These are phyloP conservation scores for Canavalia gladiata DNA, from an alignment of 306 rosid genomes.

Conservation along the genomic window DNA sequence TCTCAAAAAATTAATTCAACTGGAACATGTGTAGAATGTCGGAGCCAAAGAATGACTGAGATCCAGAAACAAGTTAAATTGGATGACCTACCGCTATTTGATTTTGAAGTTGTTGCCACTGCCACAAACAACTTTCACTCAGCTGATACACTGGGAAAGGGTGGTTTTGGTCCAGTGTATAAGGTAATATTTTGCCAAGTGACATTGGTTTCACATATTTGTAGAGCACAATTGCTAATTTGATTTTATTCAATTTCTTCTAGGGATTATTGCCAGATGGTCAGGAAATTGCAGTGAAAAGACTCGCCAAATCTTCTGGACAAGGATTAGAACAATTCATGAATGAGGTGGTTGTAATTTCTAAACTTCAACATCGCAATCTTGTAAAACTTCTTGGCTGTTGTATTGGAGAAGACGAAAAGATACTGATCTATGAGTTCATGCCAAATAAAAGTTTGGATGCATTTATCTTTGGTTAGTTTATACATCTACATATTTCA, in stretches of 20 bases:
- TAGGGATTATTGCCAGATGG: slow-evolving; percentile 55
- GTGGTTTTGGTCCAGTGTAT: slow-evolving; percentile 57
- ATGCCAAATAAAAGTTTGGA: slow-evolving; percentile 63
- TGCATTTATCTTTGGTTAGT: slow-evolving; percentile 56
- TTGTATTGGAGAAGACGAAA: slow-evolving; percentile 58
- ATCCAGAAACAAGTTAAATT: slow-evolving; percentile 44
- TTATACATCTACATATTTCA: slow-evolving; percentile 1
- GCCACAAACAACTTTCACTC: slow-evolving; percentile 58
- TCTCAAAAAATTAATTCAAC: neutral
- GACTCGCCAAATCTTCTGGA: slow-evolving; percentile 52
- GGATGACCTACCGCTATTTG: slow-evolving; percentile 56
- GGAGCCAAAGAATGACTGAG: slow-evolving; percentile 27
- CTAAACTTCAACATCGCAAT: slow-evolving; percentile 66
- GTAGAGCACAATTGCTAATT: neutral
- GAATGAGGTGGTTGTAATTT: slow-evolving; percentile 60
- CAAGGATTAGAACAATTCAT: slow-evolving; percentile 63
- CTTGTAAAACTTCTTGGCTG: slow-evolving; percentile 60
- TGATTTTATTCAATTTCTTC: neutral
- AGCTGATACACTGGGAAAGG: slow-evolving; percentile 44
- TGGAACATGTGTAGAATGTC: slow-evolving; percentile 25
- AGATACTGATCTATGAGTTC: slow-evolving; percentile 59
- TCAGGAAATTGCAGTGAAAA: slow-evolving; percentile 62
- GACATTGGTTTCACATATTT: neutral
- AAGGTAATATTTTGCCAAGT: slow-evolving; percentile 44
- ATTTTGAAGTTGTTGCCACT: slow-evolving; percentile 48